Conservation (phyloP, 208 protist genomes). For the Novymonas esmeraldas region DNA sequence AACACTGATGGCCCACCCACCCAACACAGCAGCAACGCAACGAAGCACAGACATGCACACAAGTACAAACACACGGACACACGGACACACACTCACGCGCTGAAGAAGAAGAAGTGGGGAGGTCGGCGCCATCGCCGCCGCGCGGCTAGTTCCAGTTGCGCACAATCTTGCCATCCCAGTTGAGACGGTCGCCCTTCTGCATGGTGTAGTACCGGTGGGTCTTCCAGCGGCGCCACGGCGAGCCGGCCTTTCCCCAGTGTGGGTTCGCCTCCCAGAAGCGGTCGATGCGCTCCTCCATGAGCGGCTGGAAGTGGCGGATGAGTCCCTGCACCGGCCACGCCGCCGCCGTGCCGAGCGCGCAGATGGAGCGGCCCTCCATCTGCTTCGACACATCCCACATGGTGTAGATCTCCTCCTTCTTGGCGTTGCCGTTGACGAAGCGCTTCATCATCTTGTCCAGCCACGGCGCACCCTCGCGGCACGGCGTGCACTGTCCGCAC, state of each 20-base stretch:
- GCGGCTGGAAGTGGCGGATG: constrained; percentile 96
- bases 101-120: too few relatives aligned
- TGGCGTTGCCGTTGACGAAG: constrained; percentile 96
- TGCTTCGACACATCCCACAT: constrained; percentile 97
- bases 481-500: constrained; percentile 99
- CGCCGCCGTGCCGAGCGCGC: constrained; percentile 98
- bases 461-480: constrained; percentile 97
- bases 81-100: background rate
- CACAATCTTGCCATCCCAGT: constrained; percentile 90
- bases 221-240: constrained; percentile 86
- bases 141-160: constrained; percentile 81
- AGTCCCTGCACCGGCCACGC: constrained; percentile 99
- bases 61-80: background rate
- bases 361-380: constrained; percentile 99
- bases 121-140: too few relatives aligned
- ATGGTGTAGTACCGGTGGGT: constrained; percentile 91
- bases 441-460: constrained; percentile 97
- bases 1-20: too few relatives aligned
- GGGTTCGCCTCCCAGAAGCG: constrained; percentile 89
- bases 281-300: constrained; percentile 96
- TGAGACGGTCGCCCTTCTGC: constrained; percentile 87
- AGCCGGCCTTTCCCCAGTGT: constrained; percentile 84
- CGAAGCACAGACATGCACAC: background rate
- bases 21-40: too few relatives aligned
- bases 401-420: constrained; percentile 98